Evolutionary conservation across 768 basidiomycete species (phyloP), one percentile per base, ranked within the genome.

Genomic region (Rhodotorula diobovata): DNA sequence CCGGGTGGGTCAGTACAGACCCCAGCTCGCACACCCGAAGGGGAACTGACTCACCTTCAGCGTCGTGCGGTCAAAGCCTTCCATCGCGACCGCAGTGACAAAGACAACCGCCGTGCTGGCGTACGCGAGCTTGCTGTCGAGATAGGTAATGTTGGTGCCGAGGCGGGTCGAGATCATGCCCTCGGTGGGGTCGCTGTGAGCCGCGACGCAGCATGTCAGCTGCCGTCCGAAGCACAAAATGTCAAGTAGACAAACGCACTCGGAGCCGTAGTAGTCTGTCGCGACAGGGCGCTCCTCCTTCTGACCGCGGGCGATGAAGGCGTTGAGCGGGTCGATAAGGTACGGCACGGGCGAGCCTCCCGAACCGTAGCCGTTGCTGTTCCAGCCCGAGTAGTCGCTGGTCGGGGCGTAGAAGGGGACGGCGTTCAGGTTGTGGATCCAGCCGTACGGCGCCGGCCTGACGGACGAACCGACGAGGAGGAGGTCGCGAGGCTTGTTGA

Each of bases 281-380:
- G 51, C 54, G 23, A 61, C 30, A 4, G 45, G 58, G 4, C 28
- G 41, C 34, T 70, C 43, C 8, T 35, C 16, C 56, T 76, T 74
- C 50, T 75, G 73, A 51, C 78, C 80, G 25, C 71, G 77, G 8
- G 57, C 66, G 5, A 63, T 58, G 41, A 82, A 76, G 18, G 76
- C 82, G 34, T 78, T 66, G 59, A 80, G 78, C 1, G 82, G 82
- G n/a, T 71, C 61, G n/a, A 79, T 72, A 16, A 75, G 70, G 76
- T 79, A 81, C 8, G 78, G 60, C 0, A 78, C 63, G 2, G 76
- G 70, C 30, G 80, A 70, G 32, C 66, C 65, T 25, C 81, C 81
- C 11, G 76, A 77, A 46, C 81, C 82, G 51, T 80, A 80, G 23
- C 81, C 81, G 51, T 59, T 37, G 1, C 57, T 37, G n/a, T 54